These are phyloP conservation scores for Asterionellopsis glacialis DNA, from an alignment of 108 stramenopile species.

Conservation along the genomic window DNA sequence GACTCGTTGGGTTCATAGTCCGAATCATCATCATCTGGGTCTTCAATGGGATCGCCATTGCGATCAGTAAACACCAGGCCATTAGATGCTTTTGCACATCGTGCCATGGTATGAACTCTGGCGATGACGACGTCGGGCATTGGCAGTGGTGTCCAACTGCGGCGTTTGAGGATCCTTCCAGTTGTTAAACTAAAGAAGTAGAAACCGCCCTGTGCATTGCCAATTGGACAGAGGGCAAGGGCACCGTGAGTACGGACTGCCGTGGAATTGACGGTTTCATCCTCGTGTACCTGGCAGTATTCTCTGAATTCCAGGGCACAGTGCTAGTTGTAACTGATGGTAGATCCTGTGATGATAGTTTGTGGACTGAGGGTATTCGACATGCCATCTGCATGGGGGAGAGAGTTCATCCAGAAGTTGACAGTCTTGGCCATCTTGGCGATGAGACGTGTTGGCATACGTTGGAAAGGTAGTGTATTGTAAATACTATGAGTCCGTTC, in stretches of 20 bases:
- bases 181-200: constrained; percentile 23
- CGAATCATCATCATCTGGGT: not conserved
- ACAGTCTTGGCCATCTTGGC: constrained; percentile 14
- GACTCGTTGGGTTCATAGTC: not conserved
- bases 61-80: not conserved
- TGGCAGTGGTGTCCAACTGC: constrained; percentile 13
- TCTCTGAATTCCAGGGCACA: constrained; percentile 22
- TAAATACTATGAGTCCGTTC: constrained; percentile 19
- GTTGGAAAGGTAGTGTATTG: constrained; percentile 13
- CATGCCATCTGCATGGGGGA: constrained; percentile 4
- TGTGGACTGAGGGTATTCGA: constrained; percentile 20
- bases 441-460: constrained; percentile 15
- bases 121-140: constrained; percentile 24
- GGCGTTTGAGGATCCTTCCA: constrained; percentile 14
- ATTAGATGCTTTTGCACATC: too few species aligned
- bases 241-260: constrained; percentile 16
- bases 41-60: too few species aligned
- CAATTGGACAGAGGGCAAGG: constrained; percentile 22
- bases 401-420: constrained; percentile 21
- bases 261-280: constrained; percentile 22
- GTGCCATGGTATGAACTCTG: constrained; percentile 16
- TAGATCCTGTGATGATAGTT: not conserved
- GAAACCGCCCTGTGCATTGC: constrained; percentile 29
- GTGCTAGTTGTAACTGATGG: constrained; percentile 11
- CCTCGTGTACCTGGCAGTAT: constrained; percentile 33